Percentiles rank a stretch among this genome's conserved stretches.
Evolutionary conservation across 176 grass and related monocot genomes (phyloP).

Genomic region (Thalia dealbata): DNA sequence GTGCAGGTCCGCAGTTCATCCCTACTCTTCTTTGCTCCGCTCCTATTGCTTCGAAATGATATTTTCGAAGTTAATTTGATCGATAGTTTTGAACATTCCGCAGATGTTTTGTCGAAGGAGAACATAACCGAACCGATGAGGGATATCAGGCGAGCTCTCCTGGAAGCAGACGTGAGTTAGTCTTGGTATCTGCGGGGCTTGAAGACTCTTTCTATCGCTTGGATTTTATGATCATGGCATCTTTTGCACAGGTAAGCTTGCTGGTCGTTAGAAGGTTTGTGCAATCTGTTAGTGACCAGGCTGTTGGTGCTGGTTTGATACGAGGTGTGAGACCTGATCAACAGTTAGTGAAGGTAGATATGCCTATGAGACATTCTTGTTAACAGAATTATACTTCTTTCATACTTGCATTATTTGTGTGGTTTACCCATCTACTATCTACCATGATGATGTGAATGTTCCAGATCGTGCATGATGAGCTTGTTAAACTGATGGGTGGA

Average conservation of each 20-base stretch:
- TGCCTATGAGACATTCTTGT: not conserved
- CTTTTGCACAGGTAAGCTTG: slow-evolving; percentile 65
- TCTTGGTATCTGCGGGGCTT: not conserved
- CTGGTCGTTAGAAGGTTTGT: slow-evolving; percentile 79
- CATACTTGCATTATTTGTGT: not conserved
- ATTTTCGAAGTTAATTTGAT: not conserved
- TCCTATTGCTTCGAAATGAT: not conserved
- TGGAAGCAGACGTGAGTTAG: slow-evolving; percentile 92
- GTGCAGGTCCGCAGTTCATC: slow-evolving; percentile 37
- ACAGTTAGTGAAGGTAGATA: slow-evolving; percentile 83
- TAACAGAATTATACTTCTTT: not conserved
- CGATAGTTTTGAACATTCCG: not conserved
- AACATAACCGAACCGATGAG: slow-evolving; percentile 90
- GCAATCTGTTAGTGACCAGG: slow-evolving; percentile 74
- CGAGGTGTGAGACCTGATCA: slow-evolving; percentile 79
- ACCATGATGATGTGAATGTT: not conserved
- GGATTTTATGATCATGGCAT: not conserved
- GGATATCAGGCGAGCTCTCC: slow-evolving; percentile 89
- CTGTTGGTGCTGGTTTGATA: slow-evolving; percentile 58
- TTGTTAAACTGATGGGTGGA: slow-evolving; percentile 87
- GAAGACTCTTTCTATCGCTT: not conserved
- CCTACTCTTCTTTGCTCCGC: not conserved
- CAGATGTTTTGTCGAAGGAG: slow-evolving; percentile 81
- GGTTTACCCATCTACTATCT: not conserved
- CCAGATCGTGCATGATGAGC: slow-evolving; percentile 82